Percentiles rank a stretch among this genome's conserved stretches.
Conservation (phyloP, 257 asterid species). For the Fraxinus excelsior region DNA sequence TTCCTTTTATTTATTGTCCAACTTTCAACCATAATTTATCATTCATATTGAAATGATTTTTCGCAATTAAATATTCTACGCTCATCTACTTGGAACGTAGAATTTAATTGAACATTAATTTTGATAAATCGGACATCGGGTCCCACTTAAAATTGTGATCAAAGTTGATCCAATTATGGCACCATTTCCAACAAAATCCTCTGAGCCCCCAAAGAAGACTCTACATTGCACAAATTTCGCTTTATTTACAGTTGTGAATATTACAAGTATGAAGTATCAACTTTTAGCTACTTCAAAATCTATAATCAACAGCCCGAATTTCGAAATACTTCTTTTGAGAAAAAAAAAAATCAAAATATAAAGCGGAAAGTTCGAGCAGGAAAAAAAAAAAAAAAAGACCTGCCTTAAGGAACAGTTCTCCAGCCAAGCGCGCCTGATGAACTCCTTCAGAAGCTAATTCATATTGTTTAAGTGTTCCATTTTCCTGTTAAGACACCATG, state of each 20-base stretch:
- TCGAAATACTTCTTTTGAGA: not conserved
- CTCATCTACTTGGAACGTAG: too few relatives aligned
- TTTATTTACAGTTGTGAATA: too few relatives aligned
- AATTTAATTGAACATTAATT: too few relatives aligned
- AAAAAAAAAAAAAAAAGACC: constrained; percentile 21
- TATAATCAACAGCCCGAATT: not conserved
- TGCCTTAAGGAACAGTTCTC: constrained; percentile 72
- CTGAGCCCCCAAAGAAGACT: not conserved
- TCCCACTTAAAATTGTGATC: too few relatives aligned
- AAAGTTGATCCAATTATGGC: too few relatives aligned
- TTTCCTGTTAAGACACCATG: constrained; percentile 48
- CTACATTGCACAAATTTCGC: not conserved
- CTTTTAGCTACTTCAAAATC: not conserved
- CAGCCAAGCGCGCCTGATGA: constrained; percentile 81
- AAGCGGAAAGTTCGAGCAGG: not conserved
- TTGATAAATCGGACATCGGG: too few relatives aligned
- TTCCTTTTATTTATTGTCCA: too few relatives aligned
- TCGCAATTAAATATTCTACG: too few relatives aligned
- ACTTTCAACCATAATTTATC: too few relatives aligned
- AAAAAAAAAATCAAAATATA: not conserved
- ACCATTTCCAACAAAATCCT: too few relatives aligned
- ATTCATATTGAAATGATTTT: too few relatives aligned
- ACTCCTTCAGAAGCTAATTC: constrained; percentile 81
- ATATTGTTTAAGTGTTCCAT: constrained; percentile 76
- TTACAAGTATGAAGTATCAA: not conserved